These are phyloP conservation scores for Pyrus hybrid DNA, from an alignment of 331 rosid genomes.

Conservation along the genomic window DNA sequence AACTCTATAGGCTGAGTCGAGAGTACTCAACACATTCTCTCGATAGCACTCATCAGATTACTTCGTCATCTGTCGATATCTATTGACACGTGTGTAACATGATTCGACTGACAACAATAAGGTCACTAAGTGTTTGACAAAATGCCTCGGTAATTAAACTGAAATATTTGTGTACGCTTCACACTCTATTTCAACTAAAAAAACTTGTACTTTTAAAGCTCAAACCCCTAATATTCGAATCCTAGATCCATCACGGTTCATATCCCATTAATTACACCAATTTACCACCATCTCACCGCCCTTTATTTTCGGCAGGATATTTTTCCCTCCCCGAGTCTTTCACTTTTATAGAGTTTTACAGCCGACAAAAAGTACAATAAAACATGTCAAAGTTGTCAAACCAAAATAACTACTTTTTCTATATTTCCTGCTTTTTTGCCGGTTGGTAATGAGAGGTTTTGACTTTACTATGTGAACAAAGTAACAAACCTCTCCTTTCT, in stretches of 20 bases:
- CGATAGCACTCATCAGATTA: too few species aligned
- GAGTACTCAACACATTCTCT: too few species aligned
- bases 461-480: slow-evolving; percentile 28
- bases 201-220: too few species aligned
- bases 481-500: slow-evolving; percentile 19
- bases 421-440: slow-evolving; percentile 27
- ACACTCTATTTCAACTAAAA: too few species aligned
- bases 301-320: background rate
- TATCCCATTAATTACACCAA: background rate
- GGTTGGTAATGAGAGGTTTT: slow-evolving; percentile 21
- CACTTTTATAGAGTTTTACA: slow-evolving; percentile 7
- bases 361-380: slow-evolving; percentile 25
- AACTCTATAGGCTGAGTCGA: too few species aligned
- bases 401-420: slow-evolving; percentile 25
- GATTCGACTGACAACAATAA: too few species aligned
- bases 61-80: too few species aligned
- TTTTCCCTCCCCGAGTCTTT: slow-evolving; percentile 7
- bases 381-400: slow-evolving; percentile 49
- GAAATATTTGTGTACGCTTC: too few species aligned
- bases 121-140: rapidly evolving
- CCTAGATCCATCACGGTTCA: background rate
- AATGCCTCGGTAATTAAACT: too few species aligned
- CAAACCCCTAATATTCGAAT: too few species aligned
- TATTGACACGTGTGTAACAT: too few species aligned
- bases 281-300: background rate